These are phyloP conservation scores for Ceratocystis huliohia DNA, from an alignment of 2,329 filamentous ascomycete species.

Conservation along the genomic window DNA sequence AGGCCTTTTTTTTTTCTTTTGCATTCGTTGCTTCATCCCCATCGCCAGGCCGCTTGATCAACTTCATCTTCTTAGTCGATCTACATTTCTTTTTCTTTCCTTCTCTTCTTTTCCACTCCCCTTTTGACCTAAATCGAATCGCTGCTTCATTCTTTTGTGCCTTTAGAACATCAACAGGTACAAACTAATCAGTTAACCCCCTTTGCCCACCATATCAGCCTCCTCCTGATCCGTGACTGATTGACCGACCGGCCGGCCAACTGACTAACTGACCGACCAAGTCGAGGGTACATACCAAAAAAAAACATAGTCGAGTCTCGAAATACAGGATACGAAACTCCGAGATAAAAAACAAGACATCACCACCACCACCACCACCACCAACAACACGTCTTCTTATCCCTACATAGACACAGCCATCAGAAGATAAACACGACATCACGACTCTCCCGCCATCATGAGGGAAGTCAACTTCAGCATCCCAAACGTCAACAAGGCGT, in stretches of 20 bases:
- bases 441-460: slow-evolving; percentile 48
- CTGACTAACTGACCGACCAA: not conserved
- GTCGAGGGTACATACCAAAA: not conserved
- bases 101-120: not conserved
- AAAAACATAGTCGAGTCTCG: not conserved
- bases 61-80: slow-evolving; percentile 6
- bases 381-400: not conserved
- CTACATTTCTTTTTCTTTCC: slow-evolving; percentile 6
- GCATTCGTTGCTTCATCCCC: not conserved
- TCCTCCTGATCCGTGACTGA: not conserved
- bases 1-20: not conserved
- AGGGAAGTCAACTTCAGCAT: slow-evolving; percentile 99
- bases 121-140: slow-evolving; percentile 9
- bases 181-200: not conserved
- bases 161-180: not conserved
- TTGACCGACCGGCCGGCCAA: not conserved
- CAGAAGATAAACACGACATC: not conserved
- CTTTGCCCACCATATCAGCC: not conserved
- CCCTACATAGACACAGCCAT: not conserved
- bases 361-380: not conserved
- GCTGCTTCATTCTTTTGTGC: slow-evolving; percentile 10
- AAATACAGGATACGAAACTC: not conserved
- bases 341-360: not conserved
- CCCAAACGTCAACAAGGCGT: slow-evolving; percentile 98
- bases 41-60: slow-evolving; percentile 7